Base-by-base conservation (phyloP, 345 rosid genomes). In the Excoecaria agallocha region DNA sequence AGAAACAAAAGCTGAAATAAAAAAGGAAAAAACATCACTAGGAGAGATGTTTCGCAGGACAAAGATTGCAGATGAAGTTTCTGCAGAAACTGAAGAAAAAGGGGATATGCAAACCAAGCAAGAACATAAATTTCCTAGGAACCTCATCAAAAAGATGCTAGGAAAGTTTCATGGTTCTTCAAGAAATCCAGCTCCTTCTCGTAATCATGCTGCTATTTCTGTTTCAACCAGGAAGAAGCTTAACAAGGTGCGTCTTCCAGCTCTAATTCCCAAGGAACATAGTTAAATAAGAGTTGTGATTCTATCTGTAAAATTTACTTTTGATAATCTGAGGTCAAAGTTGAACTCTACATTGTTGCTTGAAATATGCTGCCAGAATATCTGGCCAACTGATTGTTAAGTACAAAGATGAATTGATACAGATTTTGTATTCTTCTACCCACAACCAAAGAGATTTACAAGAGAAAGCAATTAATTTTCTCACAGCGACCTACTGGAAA, bases 21-120 rank as follows among this genome's bases (percentile, higher is more conserved):
- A 79, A 79, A 89, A 88, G 81, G 93, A 90, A 69, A 87, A 81
- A 82, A 73, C 84, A 76, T 90, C 98, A 68, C 96, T 89, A 20
- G 89, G 80, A 30, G 93, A 91, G 79, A 86, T 94, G 73, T 91
- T 93, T 77, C 84, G 77, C 25, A 83, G 80, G 78, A 81, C 89
- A 83, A 87, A 87, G 79, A 54, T 72, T 75, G 72, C 80, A 60
- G 93, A 88, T 8, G 85, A 82, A 66, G 51, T 24, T 51, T 61
- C 78, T 52, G 77, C 67, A 66, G 82, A 77, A 82, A 80, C 71
- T 46, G 71, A 76, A 65, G 86, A 74, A 72, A 79, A 77, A 56
- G 86, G 72, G 67, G 84, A 84, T 75, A 79, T 81, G 82, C 88
- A 78, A 60, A 77, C 76, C 71, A 84, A 85, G 83, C 57, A 69